Evolutionary conservation across 2,329 filamentous ascomycete genomes (phyloP).

Genomic region (Penicillium aurantiogriseum): DNA sequence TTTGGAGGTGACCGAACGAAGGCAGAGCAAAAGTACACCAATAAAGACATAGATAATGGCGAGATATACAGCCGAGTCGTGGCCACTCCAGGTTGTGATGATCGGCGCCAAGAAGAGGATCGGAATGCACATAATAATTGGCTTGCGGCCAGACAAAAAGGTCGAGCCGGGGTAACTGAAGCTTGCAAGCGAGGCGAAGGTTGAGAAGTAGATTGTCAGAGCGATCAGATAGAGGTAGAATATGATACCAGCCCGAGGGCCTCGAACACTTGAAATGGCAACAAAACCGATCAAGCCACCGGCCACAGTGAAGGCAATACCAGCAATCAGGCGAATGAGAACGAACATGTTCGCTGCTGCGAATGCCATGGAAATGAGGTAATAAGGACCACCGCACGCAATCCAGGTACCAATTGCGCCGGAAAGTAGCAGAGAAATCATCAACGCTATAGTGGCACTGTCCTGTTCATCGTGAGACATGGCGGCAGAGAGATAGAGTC

Average conservation of each 20-base stretch:
- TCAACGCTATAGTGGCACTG: slow-evolving; percentile 57
- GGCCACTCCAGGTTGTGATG: slow-evolving; percentile 52
- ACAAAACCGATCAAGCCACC: slow-evolving; percentile 55
- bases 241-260: slow-evolving; percentile 51
- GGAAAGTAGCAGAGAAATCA: slow-evolving; percentile 59
- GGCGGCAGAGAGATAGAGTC: slow-evolving; percentile 59
- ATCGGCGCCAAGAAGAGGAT: slow-evolving; percentile 58
- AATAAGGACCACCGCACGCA: slow-evolving; percentile 62
- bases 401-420: slow-evolving; percentile 64
- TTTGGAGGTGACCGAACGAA: slow-evolving; percentile 54
- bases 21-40: slow-evolving; percentile 50
- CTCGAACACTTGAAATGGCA: slow-evolving; percentile 48
- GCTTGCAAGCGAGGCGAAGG: slow-evolving; percentile 55
- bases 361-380: slow-evolving; percentile 58
- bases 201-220: slow-evolving; percentile 58
- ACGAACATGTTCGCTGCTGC: slow-evolving; percentile 57
- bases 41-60: slow-evolving; percentile 56
- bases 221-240: slow-evolving; percentile 61
- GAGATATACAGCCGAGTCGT: slow-evolving; percentile 59
- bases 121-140: slow-evolving; percentile 57
- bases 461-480: slow-evolving; percentile 53
- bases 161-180: slow-evolving; percentile 56
- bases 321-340: slow-evolving; percentile 53
- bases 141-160: slow-evolving; percentile 57
- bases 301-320: slow-evolving; percentile 52